Evolutionary conservation across 2,329 filamentous ascomycete genomes (phyloP).

Genomic region (Biscogniauxia marginata): DNA sequence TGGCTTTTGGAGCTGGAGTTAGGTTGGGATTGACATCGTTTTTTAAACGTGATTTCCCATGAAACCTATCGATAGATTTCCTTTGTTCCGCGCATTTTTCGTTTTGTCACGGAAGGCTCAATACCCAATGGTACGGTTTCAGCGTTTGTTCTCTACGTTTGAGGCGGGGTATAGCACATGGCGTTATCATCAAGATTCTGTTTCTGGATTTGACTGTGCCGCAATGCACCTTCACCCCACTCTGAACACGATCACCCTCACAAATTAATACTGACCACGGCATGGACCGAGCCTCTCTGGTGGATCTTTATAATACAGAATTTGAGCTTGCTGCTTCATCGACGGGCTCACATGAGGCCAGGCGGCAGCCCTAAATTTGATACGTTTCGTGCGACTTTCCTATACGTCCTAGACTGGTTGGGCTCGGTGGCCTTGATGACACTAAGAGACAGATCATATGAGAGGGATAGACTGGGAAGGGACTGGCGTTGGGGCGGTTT

Average conservation of each 20-base stretch:
- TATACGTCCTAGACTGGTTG: constrained; percentile 22
- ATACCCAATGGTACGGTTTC: constrained; percentile 28
- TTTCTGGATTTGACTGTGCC: constrained; percentile 4
- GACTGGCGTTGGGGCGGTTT: constrained; percentile 16
- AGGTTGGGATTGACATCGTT: background rate
- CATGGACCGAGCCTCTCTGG: constrained; percentile 8
- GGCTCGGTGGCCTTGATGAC: constrained; percentile 21
- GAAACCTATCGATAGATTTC: constrained; percentile 19
- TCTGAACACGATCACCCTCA: background rate
- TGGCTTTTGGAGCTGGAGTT: background rate
- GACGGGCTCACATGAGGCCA: constrained; percentile 15
- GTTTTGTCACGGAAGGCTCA: constrained; percentile 20
- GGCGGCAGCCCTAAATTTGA: constrained; percentile 10
- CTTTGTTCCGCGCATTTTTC: constrained; percentile 20
- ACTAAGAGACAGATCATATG: constrained; percentile 15
- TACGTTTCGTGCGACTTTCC: constrained; percentile 11
- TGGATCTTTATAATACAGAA: constrained; percentile 19
- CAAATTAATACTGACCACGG: constrained; percentile 1
- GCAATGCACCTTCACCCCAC: constrained; percentile 3
- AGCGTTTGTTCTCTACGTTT: constrained; percentile 13
- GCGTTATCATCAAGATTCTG: constrained; percentile 14
- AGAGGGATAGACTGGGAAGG: constrained; percentile 11
- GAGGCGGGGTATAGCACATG: constrained; percentile 11
- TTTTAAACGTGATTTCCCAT: constrained; percentile 3
- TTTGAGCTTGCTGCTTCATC: constrained; percentile 5